Base-by-base conservation (phyloP, 257 asterid genomes). In the Petunia secreta region DNA sequence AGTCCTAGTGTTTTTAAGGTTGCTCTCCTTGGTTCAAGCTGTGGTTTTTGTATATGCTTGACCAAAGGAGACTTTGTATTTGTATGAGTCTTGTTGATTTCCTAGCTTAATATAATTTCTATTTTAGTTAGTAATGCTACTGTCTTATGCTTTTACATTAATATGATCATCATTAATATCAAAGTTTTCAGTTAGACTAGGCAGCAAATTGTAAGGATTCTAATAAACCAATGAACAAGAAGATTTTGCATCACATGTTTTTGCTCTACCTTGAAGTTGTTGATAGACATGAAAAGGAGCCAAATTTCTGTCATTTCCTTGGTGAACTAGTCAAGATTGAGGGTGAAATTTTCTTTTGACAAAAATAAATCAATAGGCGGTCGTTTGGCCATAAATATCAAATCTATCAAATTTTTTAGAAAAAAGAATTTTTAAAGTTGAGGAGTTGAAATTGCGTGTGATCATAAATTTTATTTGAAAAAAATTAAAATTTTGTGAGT, bases 41-140 rank as follows among this genome's bases (percentile, higher is more conserved):
- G 89, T 90, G 84, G 83, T 92, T 92, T 92, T 92, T 82, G 75
- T 84, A 91, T 89, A 86, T 83, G 95, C 92, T 60, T 58, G 90
- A 77, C 80, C 89, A 81, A 64, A 5, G 39, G 89, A 75, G 85
- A 62, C 82, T 43, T 53, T 36, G 52, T 75, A 62, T 81, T 73
- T 15, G 82, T 55, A 69, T 48, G 77, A 25, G 74, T 39, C 74
- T 59, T 76, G 63, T 83, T 76, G 14, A 77, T 54, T 74, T 60
- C 77, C 46, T 50, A 44, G 25, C 36, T 71, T 6, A 10, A 11
- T 75, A 80, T 11, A 46, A 37, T 66, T 13, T 62, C 9, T 71
- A 44, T 39, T 79, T 80, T 75, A 25, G 25, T 25, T 71, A 37
- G 64, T 71, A 6, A 4, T 68, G 71, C 48, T 53, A 6, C 5